phyloP scores from a whole-genome alignment of 2,329 filamentous ascomycete species.

The Capronia coronata region DNA sequence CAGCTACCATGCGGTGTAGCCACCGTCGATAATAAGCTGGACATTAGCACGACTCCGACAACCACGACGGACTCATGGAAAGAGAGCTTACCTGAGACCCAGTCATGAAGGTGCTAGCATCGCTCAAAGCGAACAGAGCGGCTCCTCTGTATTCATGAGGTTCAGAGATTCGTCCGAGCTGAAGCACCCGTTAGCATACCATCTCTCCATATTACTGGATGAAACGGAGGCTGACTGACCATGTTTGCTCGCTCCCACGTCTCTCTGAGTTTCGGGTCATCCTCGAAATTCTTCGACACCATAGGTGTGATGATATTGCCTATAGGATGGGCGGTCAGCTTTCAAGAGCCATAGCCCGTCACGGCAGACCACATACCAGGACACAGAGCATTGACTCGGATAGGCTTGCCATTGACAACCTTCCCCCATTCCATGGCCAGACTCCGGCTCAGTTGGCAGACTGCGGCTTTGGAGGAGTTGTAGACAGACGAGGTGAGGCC shows the following conservation, averaged over 20 bases:
- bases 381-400: slow-evolving; percentile 50
- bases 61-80: slow-evolving; percentile 28
- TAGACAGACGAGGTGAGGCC: slow-evolving; percentile 35
- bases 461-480: slow-evolving; percentile 41
- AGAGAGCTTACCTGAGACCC: slow-evolving; percentile 32
- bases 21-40: slow-evolving; percentile 31
- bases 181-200: neutral
- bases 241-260: slow-evolving; percentile 46
- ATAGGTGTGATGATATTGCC: slow-evolving; percentile 57
- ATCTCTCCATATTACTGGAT: too few species aligned
- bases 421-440: slow-evolving; percentile 43
- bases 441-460: slow-evolving; percentile 38
- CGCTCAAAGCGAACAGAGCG: slow-evolving; percentile 43
- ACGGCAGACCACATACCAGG: slow-evolving; percentile 34
- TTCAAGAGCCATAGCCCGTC: too few species aligned
- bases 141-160: slow-evolving; percentile 62
- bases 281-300: slow-evolving; percentile 71
- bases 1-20: slow-evolving; percentile 24
- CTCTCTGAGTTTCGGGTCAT: slow-evolving; percentile 57
- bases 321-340: neutral
- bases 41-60: neutral
- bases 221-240: slow-evolving; percentile 30
- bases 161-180: slow-evolving; percentile 52
- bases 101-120: slow-evolving; percentile 51
- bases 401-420: slow-evolving; percentile 34